Evolutionary conservation across 2,329 filamentous ascomycete genomes (phyloP), one percentile per base, ranked within the genome.

Genomic region (Aspergillus calidoustus): DNA sequence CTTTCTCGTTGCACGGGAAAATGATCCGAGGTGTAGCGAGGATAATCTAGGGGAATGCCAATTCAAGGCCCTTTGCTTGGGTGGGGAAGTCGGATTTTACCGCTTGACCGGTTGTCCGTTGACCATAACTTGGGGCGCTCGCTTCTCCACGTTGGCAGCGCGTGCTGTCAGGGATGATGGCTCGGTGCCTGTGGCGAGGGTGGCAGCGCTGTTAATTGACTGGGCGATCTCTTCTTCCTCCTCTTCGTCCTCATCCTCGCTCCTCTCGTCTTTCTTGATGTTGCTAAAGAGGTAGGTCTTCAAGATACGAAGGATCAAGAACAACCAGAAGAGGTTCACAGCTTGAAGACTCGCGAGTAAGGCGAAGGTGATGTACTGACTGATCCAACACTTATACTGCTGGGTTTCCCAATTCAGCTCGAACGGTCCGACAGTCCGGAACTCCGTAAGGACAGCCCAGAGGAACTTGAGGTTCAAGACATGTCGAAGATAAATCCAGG

Each of bases 401-500:
- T 80, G 76, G 1, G 79, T 80, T 63, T 81, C 80, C 81, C 81
- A 82, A 69, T 82, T 79, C 52, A 81, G 71, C 54, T 79, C 76
- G 64, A 79, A 81, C 4, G 81, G 80, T 19, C 80, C 80, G 17
- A 81, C 77, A 43, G 79, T 80, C 47, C 78, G 72, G 71, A 82
- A 83, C 61, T 80, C 76, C 28, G 80, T 81, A 60, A 81, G 66
- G 17, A 79, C 74, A 38, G 79, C 77, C 75, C 79, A 81, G 54
- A 82, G 74, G 56, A 81, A 80, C 66, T 79, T 76, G 57, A 82
- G 71, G 65, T 83, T 82, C 59, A 82, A 72, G 49, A 88, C 92
- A 80, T 98, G 93, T 59, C 93, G 92, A 65, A 94, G 82, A 81
- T 98, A 97, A 72, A 92, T 88, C 93, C 93, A 98, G 63, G 90